Evolutionary conservation across 2,329 filamentous ascomycete species (phyloP), one percentile per base, ranked within the genome.

Genomic region (Hypocrella siamensis): DNA sequence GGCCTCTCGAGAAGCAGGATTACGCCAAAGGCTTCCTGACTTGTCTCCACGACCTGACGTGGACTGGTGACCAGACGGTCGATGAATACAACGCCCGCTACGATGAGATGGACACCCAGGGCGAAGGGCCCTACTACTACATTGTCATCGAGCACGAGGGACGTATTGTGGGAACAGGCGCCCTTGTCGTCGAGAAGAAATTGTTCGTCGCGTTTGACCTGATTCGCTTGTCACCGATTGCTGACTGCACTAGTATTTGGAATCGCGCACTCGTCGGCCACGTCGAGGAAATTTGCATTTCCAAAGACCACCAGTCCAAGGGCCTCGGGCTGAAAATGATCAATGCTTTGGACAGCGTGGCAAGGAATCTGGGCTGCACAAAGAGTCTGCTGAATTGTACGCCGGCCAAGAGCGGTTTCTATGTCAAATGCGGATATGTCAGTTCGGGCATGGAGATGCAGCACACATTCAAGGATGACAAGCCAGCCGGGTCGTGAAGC

Each of bases 201-300:
- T 80, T 81, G 15, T 22, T 17, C 5, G 10, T 31, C 12, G 26
- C 16, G 15, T 12, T 30, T 6, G 11, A 26, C 21, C 11, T 25
- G 4, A 12, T 26, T 19, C 27, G 15, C 22, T 18, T 12, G 19
- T 14, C 17, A 4, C 15, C 11, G 14, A 14, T 7, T 7, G 5
- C 16, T 31, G 12, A 31, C 30, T 10, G 8, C 4, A 15, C 25
- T 28, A 70, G 67, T 42, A 79, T 81, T 40, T 75, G 79, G 45
- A 64, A 73, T 36, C 65, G 77, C 17, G 73, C 74, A 15, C 56
- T 70, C 11, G 79, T 83, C 4, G 82, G 81, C 2, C 82, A 90
- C 46, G 79, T 90, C 46, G 82, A 90, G 55, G 82, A 90, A 50
- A 86, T 90, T 47, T 79, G 81, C 4, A 77, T 90, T 19, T 67